A percentile compares a stretch with the other conserved stretches of the same genome.
Conservation (phyloP, 305 asterid genomes). For the Striga hermonthica region DNA sequence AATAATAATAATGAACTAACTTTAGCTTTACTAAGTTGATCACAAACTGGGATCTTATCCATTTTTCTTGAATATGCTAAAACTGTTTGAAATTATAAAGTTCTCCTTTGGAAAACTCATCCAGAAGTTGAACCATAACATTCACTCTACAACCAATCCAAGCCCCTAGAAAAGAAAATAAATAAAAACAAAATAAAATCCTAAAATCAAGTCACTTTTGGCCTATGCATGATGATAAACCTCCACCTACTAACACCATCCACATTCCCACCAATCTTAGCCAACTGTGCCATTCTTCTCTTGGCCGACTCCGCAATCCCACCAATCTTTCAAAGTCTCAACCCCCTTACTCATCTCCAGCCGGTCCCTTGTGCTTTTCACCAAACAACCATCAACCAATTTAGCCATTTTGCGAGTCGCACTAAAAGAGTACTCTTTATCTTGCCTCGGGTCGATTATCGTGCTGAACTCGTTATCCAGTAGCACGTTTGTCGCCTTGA, state of each 20-base stretch:
- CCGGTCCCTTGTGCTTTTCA: conserved; percentile 61
- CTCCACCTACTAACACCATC: conserved; percentile 56
- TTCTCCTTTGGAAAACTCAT: too few species aligned
- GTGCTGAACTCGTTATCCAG: conserved; percentile 49
- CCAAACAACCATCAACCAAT: conserved; percentile 70
- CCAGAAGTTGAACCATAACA: too few species aligned
- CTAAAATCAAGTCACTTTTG: conserved; percentile 46
- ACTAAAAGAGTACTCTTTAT: conserved; percentile 47
- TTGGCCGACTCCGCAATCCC: conserved; percentile 60
- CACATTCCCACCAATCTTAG: conserved; percentile 66
- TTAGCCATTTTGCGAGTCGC: conserved; percentile 72
- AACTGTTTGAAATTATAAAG: too few species aligned
- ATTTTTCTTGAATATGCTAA: too few species aligned
- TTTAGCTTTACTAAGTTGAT: too few species aligned
- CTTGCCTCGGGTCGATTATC: conserved; percentile 79
- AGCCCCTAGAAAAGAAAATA: too few species aligned
- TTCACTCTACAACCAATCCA: too few species aligned
- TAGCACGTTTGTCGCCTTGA: too few species aligned
- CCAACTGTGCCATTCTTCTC: conserved; percentile 70
- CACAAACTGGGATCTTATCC: too few species aligned
- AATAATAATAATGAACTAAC: too few species aligned
- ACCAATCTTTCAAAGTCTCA: conserved; percentile 52
- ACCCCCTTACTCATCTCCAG: conserved; percentile 84
- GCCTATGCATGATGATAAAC: conserved; percentile 68
- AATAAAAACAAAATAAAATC: too few species aligned